phyloP scores from a whole-genome alignment of 345 rosid genomes.

The Syzygium grande region DNA sequence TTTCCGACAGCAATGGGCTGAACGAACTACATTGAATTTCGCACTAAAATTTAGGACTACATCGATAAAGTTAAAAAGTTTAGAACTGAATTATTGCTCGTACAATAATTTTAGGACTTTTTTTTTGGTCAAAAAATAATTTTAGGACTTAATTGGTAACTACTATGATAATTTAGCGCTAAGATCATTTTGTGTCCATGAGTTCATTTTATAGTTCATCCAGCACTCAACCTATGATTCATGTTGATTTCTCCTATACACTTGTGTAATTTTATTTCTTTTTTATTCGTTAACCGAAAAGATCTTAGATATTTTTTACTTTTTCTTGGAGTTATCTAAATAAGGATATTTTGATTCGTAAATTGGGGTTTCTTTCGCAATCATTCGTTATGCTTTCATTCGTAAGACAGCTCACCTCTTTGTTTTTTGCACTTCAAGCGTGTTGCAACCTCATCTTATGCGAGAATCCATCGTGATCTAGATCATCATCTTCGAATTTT shows the following conservation, averaged over 20 bases:
- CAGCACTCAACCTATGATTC: background rate
- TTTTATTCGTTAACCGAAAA: background rate
- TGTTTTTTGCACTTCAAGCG: background rate
- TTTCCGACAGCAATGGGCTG: too few species aligned
- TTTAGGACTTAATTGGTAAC: background rate
- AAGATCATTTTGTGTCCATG: background rate
- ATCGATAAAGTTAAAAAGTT: background rate
- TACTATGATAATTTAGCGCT: background rate
- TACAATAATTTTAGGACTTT: background rate
- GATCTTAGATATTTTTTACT: background rate
- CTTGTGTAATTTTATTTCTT: background rate
- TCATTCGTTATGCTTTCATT: background rate
- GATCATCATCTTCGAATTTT: background rate
- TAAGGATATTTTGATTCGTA: background rate
- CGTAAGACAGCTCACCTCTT: background rate
- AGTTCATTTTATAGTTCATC: background rate
- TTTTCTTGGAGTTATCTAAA: background rate
- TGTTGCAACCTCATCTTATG: background rate
- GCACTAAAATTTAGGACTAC: background rate
- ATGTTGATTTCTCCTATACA: background rate
- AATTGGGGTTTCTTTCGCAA: background rate
- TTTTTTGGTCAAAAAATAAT: too few species aligned
- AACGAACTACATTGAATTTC: rapidly evolving
- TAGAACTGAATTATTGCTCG: rapidly evolving
- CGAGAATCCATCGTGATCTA: background rate